These are phyloP conservation scores for Leccinum subfulvum DNA, from an alignment of 1,284 basidiomycete species.

Conservation along the genomic window DNA sequence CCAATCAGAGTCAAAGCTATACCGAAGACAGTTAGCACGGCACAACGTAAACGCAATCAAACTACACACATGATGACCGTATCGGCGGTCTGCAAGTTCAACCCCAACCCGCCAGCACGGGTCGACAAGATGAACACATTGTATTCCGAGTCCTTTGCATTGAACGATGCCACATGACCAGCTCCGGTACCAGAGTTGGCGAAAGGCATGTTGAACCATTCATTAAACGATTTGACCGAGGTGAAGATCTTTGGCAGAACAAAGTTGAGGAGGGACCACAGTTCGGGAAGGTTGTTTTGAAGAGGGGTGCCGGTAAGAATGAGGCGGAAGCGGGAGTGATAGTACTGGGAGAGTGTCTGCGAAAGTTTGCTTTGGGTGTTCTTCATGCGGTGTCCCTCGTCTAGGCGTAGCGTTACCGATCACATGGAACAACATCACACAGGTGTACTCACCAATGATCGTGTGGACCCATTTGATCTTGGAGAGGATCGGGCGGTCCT, in stretches of 20 bases:
- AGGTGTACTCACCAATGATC: slow-evolving; percentile 76
- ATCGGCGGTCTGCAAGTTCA: slow-evolving; percentile 98
- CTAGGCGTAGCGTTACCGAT: slow-evolving; percentile 36
- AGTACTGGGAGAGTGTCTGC: slow-evolving; percentile 91
- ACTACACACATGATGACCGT: slow-evolving; percentile 84
- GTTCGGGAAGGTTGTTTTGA: slow-evolving; percentile 97
- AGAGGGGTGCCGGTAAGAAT: slow-evolving; percentile 98
- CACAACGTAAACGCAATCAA: not conserved
- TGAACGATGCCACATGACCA: slow-evolving; percentile 86
- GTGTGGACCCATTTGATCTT: slow-evolving; percentile 98
- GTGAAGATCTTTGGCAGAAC: slow-evolving; percentile 99
- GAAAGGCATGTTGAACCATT: slow-evolving; percentile 99
- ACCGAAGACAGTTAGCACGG: slow-evolving; percentile 10
- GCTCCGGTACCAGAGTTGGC: slow-evolving; percentile 94
- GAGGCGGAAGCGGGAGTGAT: slow-evolving; percentile 90
- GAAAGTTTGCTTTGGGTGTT: slow-evolving; percentile 96
- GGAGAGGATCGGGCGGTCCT: slow-evolving; percentile 87
- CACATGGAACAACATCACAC: not conserved
- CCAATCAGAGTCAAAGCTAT: slow-evolving; percentile 88
- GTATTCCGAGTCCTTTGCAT: slow-evolving; percentile 86
- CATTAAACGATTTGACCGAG: slow-evolving; percentile 99
- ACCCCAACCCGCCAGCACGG: slow-evolving; percentile 93
- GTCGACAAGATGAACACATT: slow-evolving; percentile 97
- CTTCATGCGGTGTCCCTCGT: slow-evolving; percentile 99
- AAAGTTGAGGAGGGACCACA: slow-evolving; percentile 98